A percentile compares a stretch with the other conserved stretches of the same genome.
phyloP scores from a whole-genome alignment of 164 flowering plant genomes.

The Aristolochia fimbriata region DNA sequence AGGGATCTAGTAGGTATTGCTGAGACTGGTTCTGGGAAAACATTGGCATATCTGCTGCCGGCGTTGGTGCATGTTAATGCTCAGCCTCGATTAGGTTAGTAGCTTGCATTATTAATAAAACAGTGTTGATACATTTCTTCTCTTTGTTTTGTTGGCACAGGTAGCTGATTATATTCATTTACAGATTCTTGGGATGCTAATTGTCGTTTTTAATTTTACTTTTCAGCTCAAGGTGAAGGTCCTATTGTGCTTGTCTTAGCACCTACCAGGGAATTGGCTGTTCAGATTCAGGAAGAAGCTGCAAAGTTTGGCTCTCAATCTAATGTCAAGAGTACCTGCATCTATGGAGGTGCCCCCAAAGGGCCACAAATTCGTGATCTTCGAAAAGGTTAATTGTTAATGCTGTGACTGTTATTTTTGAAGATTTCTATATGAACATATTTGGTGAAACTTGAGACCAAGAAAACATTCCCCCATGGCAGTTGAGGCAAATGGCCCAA shows the following conservation, averaged over 20 bases:
- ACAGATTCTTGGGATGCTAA: background rate
- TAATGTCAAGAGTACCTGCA: slow-evolving; percentile 63
- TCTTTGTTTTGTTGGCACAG: background rate
- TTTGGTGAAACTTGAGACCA: too few relatives aligned
- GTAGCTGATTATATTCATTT: background rate
- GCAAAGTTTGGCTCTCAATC: slow-evolving; percentile 60
- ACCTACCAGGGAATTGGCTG: slow-evolving; percentile 93
- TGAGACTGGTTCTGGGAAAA: slow-evolving; percentile 98
- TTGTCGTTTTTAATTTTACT: background rate
- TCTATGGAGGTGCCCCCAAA: slow-evolving; percentile 96
- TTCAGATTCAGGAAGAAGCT: slow-evolving; percentile 90
- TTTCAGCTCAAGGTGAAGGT: slow-evolving; percentile 74
- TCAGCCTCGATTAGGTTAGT: slow-evolving; percentile 83
- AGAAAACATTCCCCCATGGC: too few relatives aligned
- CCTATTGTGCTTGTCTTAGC: slow-evolving; percentile 64
- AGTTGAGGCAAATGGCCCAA: too few relatives aligned
- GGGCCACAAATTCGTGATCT: slow-evolving; percentile 99
- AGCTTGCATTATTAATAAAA: background rate
- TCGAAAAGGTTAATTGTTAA: slow-evolving; percentile 39
- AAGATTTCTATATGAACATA: too few relatives aligned
- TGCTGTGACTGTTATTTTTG: too few relatives aligned
- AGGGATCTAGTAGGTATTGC: slow-evolving; percentile 95
- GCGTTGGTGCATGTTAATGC: slow-evolving; percentile 88
- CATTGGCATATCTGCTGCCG: slow-evolving; percentile 85
- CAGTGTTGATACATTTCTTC: background rate